These are phyloP conservation scores for Curvularia verruculosa DNA, from an alignment of 2,329 filamentous ascomycete genomes.

Conservation along the genomic window DNA sequence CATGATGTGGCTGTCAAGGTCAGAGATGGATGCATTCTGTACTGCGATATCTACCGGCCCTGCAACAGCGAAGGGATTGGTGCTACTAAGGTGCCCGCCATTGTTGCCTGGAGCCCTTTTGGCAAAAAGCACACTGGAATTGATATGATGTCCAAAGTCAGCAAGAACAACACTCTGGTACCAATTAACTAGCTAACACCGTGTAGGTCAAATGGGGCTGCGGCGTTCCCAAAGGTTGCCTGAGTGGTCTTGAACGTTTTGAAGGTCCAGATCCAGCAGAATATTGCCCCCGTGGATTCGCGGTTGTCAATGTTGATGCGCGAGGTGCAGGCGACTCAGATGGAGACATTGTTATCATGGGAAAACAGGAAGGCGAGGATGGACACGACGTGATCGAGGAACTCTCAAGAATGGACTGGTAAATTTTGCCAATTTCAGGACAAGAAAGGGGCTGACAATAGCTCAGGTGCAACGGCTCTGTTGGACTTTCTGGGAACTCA, in stretches of 20 bases:
- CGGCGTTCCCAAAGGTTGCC: constrained; percentile 11
- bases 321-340: constrained; percentile 41
- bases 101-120: constrained; percentile 53
- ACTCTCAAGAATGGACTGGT: constrained; percentile 52
- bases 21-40: constrained; percentile 15
- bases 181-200: background rate
- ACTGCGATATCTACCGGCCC: constrained; percentile 25
- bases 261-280: constrained; percentile 51
- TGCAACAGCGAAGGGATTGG: constrained; percentile 15
- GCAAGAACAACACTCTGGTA: background rate
- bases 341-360: constrained; percentile 26
- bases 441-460: background rate
- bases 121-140: constrained; percentile 44
- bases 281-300: constrained; percentile 41
- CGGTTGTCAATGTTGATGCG: constrained; percentile 40
- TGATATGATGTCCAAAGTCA: constrained; percentile 13
- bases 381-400: constrained; percentile 54
- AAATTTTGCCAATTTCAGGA: constrained; percentile 10
- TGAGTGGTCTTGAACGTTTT: constrained; percentile 46
- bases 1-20: constrained; percentile 18
- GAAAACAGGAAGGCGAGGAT: constrained; percentile 46
- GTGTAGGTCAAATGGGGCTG: constrained; percentile 10
- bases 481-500: constrained; percentile 51
- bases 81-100: constrained; percentile 47
- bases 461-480: constrained; percentile 42